Evolutionary conservation across 2,329 filamentous ascomycete species (phyloP), one percentile per base, ranked within the genome.

Genomic region (Penicillium crustosum): DNA sequence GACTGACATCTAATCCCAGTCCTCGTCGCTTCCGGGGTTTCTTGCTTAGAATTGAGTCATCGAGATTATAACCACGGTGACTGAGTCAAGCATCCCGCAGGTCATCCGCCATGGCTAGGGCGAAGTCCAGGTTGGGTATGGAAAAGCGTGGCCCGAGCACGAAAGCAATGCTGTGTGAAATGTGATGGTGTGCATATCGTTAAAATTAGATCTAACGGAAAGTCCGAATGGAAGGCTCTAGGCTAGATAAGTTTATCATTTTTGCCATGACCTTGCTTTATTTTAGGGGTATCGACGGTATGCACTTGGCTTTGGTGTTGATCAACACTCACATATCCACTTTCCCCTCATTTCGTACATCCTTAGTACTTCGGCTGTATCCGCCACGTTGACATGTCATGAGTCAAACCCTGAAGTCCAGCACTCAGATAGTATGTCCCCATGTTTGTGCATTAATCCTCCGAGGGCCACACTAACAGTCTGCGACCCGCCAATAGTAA

Each of bases 91-190:
- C 7, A 62, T 54, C 2, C 56, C 56, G 2, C 51, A 48, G 13
- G 60, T 65, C 6, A 65, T 52, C 49, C 62, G 60, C 59, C 62
- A 60, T 53, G 13, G 23, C 59, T 55, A 56, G 5, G 61, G 53
- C 19, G 63, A 65, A 36, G 63, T 56, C 58, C 56, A 69, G 0
- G 93, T 93, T 0, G 93, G 87, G 73, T 96, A 79, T 97, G 93
- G 42, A 97, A 90, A 42, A 97, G 82, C 15, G 97, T 89, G 2
- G 87, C 84, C 93, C 93, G 1, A 97, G 83, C 41, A 86, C 93
- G 92, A 72, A 97, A 97, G 73, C 91, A 33, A 42, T 39, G 29
- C 29, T 23, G 13, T 12, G 5, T 25, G 49, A 9, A 44, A 6
- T 35, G 27, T 17, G 7, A 23, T 15, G 19, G n/a, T 2, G 13